Evolutionary conservation across 78 protist species (phyloP).

Genomic region (Pelomyxa schiedti): DNA sequence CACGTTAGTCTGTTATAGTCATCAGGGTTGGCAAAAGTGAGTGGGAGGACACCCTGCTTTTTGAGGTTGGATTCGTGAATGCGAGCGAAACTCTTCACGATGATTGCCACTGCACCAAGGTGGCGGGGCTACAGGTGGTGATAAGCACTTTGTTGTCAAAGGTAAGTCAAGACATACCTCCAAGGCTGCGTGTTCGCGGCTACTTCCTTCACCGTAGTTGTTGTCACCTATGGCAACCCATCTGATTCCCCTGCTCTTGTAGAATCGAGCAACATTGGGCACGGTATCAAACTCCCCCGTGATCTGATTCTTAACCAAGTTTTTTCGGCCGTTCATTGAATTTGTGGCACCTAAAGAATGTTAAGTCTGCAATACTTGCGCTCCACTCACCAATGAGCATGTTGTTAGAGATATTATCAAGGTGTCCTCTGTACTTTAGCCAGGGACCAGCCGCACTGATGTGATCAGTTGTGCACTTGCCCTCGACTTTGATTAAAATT

Average conservation of each 20-base stretch:
- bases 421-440: slow-evolving; percentile 92
- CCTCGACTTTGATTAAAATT: slow-evolving; percentile 81
- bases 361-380: too few relatives aligned
- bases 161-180: too few relatives aligned
- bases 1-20: slow-evolving; percentile 85
- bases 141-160: too few relatives aligned
- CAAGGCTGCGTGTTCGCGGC: slow-evolving; percentile 94
- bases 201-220: slow-evolving; percentile 90
- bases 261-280: slow-evolving; percentile 73
- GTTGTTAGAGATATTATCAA: slow-evolving; percentile 91
- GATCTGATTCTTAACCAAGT: slow-evolving; percentile 70
- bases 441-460: slow-evolving; percentile 93
- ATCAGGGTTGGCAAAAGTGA: slow-evolving; percentile 78
- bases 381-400: too few relatives aligned
- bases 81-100: slow-evolving; percentile 87
- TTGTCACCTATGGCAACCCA: slow-evolving; percentile 92
- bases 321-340: slow-evolving; percentile 71
- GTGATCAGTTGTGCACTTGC: slow-evolving; percentile 96
- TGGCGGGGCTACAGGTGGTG: slow-evolving; percentile 86
- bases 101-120: slow-evolving; percentile 83
- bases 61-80: slow-evolving; percentile 94
- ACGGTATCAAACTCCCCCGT: slow-evolving; percentile 64
- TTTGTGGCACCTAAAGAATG: slow-evolving; percentile 91
- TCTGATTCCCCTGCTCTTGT: slow-evolving; percentile 65
- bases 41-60: slow-evolving; percentile 89